Evolutionary conservation across 176 grass and related monocot species (phyloP).

Genomic region (barley (Hordeum vulgare)): MorexV3_pseudomolecules_assembly NC_058524.1:624536936-624537435

Average conservation of each 20-base stretch:
- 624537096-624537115: conserved; percentile 9
- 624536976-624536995: conserved; percentile 10
- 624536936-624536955: conserved; percentile 14
- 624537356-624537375: neutral
- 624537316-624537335: neutral
- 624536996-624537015: neutral
- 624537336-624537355: neutral
- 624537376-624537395: neutral
- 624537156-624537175: conserved; percentile 4
- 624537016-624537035: neutral
- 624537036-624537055: conserved; percentile 12
- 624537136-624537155: conserved; percentile 23
- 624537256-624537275: neutral
- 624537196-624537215: neutral
- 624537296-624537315: neutral
- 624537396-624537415: neutral
- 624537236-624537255: neutral
- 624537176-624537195: neutral
- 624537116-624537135: neutral
- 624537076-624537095: neutral
- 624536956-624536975: conserved; percentile 8
- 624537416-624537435: neutral
- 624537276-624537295: neutral
- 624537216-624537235: neutral
- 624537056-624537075: conserved; percentile 1